A percentile compares a stretch with the other conserved stretches of the same genome.
These are phyloP conservation scores for Volvariella surrecta DNA, from an alignment of 1,284 basidiomycete genomes.

Conservation along the genomic window DNA sequence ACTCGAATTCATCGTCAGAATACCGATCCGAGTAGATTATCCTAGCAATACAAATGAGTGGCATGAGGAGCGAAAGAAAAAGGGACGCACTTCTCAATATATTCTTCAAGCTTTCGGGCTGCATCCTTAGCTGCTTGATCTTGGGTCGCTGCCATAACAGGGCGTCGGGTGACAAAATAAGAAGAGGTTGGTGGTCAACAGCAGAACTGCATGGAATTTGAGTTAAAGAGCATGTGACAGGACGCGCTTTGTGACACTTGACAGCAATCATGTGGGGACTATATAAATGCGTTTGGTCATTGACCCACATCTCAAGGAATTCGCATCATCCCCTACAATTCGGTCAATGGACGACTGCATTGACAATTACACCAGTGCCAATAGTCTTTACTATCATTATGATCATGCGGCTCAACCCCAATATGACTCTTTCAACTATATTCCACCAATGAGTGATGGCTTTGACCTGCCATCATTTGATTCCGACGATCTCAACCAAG, in stretches of 20 bases:
- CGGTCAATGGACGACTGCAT: neutral
- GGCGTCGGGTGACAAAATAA: neutral
- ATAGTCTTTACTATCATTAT: too few species aligned
- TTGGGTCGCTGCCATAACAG: conserved; percentile 19
- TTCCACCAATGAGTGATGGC: too few species aligned
- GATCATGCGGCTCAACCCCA: too few species aligned
- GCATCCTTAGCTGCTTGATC: conserved; percentile 16
- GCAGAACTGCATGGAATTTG: neutral
- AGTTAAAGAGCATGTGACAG: neutral
- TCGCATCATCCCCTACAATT: neutral
- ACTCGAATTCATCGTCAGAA: conserved; percentile 77
- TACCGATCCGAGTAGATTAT: conserved; percentile 83
- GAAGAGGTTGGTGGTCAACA: too few species aligned
- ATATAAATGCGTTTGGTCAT: conserved; percentile 1
- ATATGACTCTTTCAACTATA: too few species aligned
- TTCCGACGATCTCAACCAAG: too few species aligned
- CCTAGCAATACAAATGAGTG: conserved; percentile 28
- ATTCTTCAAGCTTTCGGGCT: conserved; percentile 50
- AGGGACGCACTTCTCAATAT: conserved; percentile 51
- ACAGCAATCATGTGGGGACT: conserved; percentile 2
- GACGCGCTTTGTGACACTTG: conserved; percentile 6
- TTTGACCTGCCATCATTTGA: too few species aligned
- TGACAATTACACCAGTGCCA: too few species aligned
- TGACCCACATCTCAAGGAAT: neutral
- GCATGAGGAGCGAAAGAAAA: conserved; percentile 2